Evolutionary conservation across 2,329 filamentous ascomycete genomes (phyloP), one percentile per base, ranked within the genome.

Genomic region (Tetracladium maxilliforme): DNA sequence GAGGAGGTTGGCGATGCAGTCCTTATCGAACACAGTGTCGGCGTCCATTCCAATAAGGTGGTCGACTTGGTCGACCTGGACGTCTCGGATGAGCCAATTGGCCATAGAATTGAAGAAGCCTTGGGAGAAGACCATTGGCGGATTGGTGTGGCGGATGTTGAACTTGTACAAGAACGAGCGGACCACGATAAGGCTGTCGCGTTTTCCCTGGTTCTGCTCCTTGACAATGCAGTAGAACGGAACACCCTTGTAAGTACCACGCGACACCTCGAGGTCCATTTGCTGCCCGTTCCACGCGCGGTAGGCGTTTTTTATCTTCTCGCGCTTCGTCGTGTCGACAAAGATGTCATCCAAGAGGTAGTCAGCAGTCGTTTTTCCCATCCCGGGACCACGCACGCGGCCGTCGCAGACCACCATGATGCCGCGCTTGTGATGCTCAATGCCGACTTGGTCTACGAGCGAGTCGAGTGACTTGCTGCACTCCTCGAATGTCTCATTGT

Each of bases 401-500:
- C 58, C 58, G 21, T 62, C 58, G 12, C 60, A 58, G 4, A 62
- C 47, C 26, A 62, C 54, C 32, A 63, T 50, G 19, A 62, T 58
- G 15, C 51, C 42, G 7, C 49, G 43, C 8, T 51, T 47, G 25
- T 62, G 54, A 4, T 47, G 31, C 1, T 48, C 47, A 12, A 63
- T 52, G 4, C 49, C 44, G 29, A 51, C 47, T 32, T 62, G 58
- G 0, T 45, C 42, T 5, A 59, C 45, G 4, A 63, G 39, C 4
- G 58, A 62, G 29, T 61, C 53, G 1, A 62, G 46, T 0, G 57
- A 61, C 3, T 48, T 44, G 4, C 40, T 47, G 14, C 58, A 38
- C 31, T 63, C 58, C 5, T 58, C 43, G 6, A 42, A 36, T 0
- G 53, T 58, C 34, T 63, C 57, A 33, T 61, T 62, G 39, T 62